phyloP scores from a whole-genome alignment of 495 filamentous ascomycete species.

The Hypoxylon intermedium region DNA sequence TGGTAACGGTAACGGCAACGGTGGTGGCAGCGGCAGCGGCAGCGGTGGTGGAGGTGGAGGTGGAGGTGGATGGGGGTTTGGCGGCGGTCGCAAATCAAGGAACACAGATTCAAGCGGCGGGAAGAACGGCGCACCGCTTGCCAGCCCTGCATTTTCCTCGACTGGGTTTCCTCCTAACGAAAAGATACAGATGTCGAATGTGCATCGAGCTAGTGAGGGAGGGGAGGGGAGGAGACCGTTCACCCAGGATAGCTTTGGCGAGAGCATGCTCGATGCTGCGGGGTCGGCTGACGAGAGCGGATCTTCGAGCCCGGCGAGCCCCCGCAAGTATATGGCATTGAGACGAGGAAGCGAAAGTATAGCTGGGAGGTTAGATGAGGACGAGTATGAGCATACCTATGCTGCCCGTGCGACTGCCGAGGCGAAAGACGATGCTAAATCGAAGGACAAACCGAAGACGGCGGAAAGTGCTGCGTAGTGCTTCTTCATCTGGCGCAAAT shows the following conservation, averaged over 20 bases:
- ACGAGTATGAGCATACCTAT: conserved; percentile 1
- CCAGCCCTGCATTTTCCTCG: conserved; percentile 36
- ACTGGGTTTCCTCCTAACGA: conserved; percentile 34
- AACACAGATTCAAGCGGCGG: conserved; percentile 41
- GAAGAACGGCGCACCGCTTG: conserved; percentile 45
- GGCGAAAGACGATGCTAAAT: conserved; percentile 2
- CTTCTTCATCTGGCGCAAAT: background rate
- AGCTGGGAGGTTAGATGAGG: conserved; percentile 1
- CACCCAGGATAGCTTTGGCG: conserved; percentile 48
- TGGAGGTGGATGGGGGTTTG: conserved; percentile 53
- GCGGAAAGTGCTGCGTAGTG: conserved; percentile 12
- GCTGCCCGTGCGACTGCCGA: background rate
- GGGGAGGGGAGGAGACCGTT: conserved; percentile 36
- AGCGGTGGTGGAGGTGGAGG: too few relatives aligned
- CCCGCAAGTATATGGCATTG: conserved; percentile 6
- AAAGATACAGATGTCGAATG: conserved; percentile 35
- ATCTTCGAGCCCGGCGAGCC: conserved; percentile 40
- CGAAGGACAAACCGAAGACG: conserved; percentile 6
- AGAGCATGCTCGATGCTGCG: conserved; percentile 50
- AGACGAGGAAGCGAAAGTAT: conserved; percentile 7
- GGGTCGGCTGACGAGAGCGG: conserved; percentile 40
- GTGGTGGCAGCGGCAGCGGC: too few relatives aligned
- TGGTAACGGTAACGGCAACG: too few relatives aligned
- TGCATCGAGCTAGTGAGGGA: conserved; percentile 32
- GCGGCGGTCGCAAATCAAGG: conserved; percentile 39